These are phyloP conservation scores for Salix dunnii DNA, from an alignment of 345 rosid species.

Conservation along the genomic window DNA sequence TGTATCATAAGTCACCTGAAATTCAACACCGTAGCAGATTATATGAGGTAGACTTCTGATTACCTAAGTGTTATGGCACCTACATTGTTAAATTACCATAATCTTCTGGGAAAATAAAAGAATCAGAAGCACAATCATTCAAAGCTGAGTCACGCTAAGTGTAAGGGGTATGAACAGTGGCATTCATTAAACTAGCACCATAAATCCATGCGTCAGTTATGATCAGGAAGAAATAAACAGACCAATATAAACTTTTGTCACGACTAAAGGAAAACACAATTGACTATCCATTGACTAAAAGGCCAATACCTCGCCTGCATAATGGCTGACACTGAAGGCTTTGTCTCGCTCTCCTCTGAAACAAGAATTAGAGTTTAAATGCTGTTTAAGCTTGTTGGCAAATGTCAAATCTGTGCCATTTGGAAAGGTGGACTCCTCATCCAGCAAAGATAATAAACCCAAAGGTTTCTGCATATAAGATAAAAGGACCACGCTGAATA, in stretches of 20 bases:
- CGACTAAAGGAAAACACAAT: background rate
- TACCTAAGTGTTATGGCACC: background rate
- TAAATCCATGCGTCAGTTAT: background rate
- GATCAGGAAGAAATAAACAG: background rate
- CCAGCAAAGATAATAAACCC: slow-evolving; percentile 83
- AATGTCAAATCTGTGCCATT: slow-evolving; percentile 92
- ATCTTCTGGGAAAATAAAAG: background rate
- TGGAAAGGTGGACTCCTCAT: slow-evolving; percentile 97
- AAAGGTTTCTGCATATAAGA: slow-evolving; percentile 73
- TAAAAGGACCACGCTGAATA: background rate
- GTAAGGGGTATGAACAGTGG: background rate
- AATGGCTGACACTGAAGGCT: slow-evolving; percentile 78
- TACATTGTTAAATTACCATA: background rate
- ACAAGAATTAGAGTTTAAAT: slow-evolving; percentile 64
- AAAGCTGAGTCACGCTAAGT: background rate
- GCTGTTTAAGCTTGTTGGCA: slow-evolving; percentile 93
- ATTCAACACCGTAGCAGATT: slow-evolving; percentile 27
- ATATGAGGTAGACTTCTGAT: slow-evolving; percentile 19
- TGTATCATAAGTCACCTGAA: slow-evolving; percentile 88
- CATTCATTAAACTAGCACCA: background rate
- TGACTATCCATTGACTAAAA: background rate
- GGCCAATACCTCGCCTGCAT: slow-evolving; percentile 86
- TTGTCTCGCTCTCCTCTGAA: slow-evolving; percentile 81
- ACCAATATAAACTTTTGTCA: background rate
- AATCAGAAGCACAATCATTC: background rate